These are phyloP conservation scores for Areca catechu DNA, from an alignment of 176 grass and related monocot species.

Conservation along the genomic window DNA sequence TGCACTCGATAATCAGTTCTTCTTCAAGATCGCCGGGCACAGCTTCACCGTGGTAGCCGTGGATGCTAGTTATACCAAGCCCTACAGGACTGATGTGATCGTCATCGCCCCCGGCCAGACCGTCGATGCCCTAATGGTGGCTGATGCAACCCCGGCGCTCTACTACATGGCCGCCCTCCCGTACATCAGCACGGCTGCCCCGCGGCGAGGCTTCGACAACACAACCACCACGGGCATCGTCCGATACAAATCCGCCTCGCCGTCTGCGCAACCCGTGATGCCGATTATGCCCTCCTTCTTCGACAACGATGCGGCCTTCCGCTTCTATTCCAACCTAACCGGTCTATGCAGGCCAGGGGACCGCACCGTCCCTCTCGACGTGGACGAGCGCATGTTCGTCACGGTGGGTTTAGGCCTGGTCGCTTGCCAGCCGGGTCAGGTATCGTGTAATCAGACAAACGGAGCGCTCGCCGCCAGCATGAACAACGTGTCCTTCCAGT, in stretches of 20 bases:
- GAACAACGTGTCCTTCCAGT: slow-evolving; percentile 59
- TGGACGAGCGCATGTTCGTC: slow-evolving; percentile 53
- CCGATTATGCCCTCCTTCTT: slow-evolving; percentile 22
- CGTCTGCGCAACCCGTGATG: neutral
- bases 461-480: slow-evolving; percentile 30
- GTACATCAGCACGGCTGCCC: slow-evolving; percentile 26
- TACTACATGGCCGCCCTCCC: slow-evolving; percentile 48
- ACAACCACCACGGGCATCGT: slow-evolving; percentile 31
- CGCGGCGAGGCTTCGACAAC: slow-evolving; percentile 1
- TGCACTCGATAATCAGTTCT: slow-evolving; percentile 59
- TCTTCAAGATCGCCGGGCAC: slow-evolving; percentile 65
- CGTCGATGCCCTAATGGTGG: slow-evolving; percentile 52
- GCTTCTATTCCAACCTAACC: slow-evolving; percentile 41
- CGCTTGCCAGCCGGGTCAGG: slow-evolving; percentile 22
- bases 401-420: slow-evolving; percentile 28
- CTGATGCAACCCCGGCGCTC: slow-evolving; percentile 22
- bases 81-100: slow-evolving; percentile 50
- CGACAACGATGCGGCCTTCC: slow-evolving; percentile 28
- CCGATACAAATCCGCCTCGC: slow-evolving; percentile 15
- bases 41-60: slow-evolving; percentile 49
- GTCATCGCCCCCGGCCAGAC: slow-evolving; percentile 62
- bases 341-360: slow-evolving; percentile 21
- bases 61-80: slow-evolving; percentile 59
- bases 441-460: slow-evolving; percentile 12
- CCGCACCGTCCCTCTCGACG: slow-evolving; percentile 27